Percentiles rank a stretch among this genome's conserved stretches.
These are phyloP conservation scores for Escovopsis sp. DNA, from an alignment of 2,329 filamentous ascomycete genomes.

Conservation along the genomic window DNA sequence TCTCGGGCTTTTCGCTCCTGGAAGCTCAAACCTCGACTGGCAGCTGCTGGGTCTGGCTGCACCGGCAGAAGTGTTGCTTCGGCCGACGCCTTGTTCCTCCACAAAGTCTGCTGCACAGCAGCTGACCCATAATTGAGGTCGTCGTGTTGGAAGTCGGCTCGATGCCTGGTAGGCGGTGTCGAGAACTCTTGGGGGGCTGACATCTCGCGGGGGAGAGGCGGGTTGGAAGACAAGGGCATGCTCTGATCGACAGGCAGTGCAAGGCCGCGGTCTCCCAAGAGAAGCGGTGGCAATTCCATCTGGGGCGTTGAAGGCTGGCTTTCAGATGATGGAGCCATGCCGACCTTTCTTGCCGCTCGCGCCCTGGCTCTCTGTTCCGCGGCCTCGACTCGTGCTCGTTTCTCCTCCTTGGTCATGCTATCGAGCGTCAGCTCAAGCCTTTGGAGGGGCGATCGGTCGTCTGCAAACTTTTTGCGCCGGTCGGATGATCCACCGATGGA, in stretches of 20 bases:
- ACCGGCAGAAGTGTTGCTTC: conserved; percentile 6
- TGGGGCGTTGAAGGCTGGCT: conserved; percentile 11
- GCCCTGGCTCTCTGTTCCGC: conserved; percentile 63
- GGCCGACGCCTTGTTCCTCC: not conserved
- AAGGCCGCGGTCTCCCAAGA: not conserved
- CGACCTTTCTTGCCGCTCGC: conserved; percentile 28
- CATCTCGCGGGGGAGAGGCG: conserved; percentile 5
- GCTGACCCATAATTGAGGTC: conserved; percentile 8
- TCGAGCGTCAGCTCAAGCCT: conserved; percentile 81
- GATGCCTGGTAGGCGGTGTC: conserved; percentile 10
- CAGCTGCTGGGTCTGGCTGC: conserved; percentile 18
- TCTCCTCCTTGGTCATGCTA: conserved; percentile 92
- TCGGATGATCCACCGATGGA: conserved; percentile 24
- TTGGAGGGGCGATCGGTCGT: conserved; percentile 80
- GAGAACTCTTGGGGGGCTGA: conserved; percentile 4
- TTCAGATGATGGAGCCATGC: conserved; percentile 8
- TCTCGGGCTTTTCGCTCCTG: conserved; percentile 39
- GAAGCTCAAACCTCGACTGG: conserved; percentile 43
- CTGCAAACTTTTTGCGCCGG: conserved; percentile 48
- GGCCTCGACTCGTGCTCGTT: conserved; percentile 68
- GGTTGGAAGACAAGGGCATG: not conserved
- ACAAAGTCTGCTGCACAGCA: conserved; percentile 7
- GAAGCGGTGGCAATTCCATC: conserved; percentile 6
- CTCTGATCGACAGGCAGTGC: conserved; percentile 1
- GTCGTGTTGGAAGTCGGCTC: conserved; percentile 5